Evolutionary conservation across 306 rosid genomes (phyloP), one percentile per base, ranked within the genome.

Genomic region (Cucumis hystrix): DNA sequence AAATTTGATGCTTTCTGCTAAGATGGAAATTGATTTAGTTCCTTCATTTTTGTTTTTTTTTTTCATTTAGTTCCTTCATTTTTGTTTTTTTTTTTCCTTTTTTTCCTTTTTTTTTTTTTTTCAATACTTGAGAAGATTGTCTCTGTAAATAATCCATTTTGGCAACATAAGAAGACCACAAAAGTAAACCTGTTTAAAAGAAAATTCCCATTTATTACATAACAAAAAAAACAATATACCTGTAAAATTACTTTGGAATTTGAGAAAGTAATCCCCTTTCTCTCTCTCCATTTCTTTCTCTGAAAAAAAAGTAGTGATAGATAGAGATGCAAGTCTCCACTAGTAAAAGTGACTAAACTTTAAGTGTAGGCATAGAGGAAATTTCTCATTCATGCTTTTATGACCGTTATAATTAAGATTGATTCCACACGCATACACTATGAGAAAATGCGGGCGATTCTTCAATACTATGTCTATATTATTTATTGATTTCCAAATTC

Each of bases 361-460:
- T 13, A 35, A 64, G 49, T 35, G 8, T 17, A 40, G 17, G 37
- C 13, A 15, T 28, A 10, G 47, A 25, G 62, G 45, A 52, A 51
- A 72, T 72, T 72, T 72, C 63, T 33, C 30, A 10, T 73, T 73
- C 78, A 75, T 55, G 78, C n/a, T 75, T 75, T 75, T 56, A 57
- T 55, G 39, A 20, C 40, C 23, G 17, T 76, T 59, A 57, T 40
- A 57, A 57, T 76, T 59, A 60, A 76, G 56, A 58, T 25, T 59
- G 55, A 59, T 76, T 58, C 41, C 79, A 76, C 79, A 76, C 79
- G 79, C 68, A 59, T 76, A 43, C 56, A 76, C 68, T 43, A 59
- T 1, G 33, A 56, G 67, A 25, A 23, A 57, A 35, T 55, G 20
- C n/a, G 78, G 37, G 21, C 20, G 4, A 75, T 37, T 10, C 30